Base-by-base conservation (phyloP, 2,329 filamentous ascomycete species). In the Fusarium devonianum region DNA sequence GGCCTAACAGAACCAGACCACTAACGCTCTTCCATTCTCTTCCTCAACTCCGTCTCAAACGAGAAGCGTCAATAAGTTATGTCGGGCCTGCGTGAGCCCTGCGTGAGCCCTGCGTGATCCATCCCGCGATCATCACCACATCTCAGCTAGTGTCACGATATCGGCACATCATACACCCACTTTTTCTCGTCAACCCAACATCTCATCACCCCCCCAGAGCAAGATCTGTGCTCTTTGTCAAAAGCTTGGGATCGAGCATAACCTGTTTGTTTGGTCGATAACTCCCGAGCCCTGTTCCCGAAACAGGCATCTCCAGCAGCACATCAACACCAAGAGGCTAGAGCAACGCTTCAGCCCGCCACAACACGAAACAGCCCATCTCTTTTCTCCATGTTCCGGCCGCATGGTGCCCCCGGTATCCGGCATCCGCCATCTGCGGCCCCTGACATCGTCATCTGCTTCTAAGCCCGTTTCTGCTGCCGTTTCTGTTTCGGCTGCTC, bases 351-450 rank as follows among this genome's bases (percentile, higher is more conserved):
- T 21, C 17, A 11, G 12, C 12, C 12, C 36, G 29, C 38, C 17
- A 18, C 25, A 39, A 45, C 50, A 48, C 13, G 41, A 29, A 58
- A 58, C 54, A 58, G 54, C 61, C 58, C 58, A 64, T 62, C 53
- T 54, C 58, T 53, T n/a, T n/a, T 50, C 56, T 63, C 59, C 40
- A 65, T 63, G 63, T 50, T 63, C 57, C 57, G 42, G 26, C 57
- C 58, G 53, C 49, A 66, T 66, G 63, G 61, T 60, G 57, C 44
- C 55, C 60, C 58, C 35, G 45, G 59, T 53, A 40, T 45, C 50
- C 42, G 56, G 59, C 44, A 58, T 53, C 56, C 50, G 62, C 60
- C 60, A 61, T 65, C 58, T 64, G 56, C 62, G 56, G 58, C 53
- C 62, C 56, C 58, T 65, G 41, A 48, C 58, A 42, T 50, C 48